Conservation (phyloP, 176 grass and related monocot species). For the Carex parvula region DNA sequence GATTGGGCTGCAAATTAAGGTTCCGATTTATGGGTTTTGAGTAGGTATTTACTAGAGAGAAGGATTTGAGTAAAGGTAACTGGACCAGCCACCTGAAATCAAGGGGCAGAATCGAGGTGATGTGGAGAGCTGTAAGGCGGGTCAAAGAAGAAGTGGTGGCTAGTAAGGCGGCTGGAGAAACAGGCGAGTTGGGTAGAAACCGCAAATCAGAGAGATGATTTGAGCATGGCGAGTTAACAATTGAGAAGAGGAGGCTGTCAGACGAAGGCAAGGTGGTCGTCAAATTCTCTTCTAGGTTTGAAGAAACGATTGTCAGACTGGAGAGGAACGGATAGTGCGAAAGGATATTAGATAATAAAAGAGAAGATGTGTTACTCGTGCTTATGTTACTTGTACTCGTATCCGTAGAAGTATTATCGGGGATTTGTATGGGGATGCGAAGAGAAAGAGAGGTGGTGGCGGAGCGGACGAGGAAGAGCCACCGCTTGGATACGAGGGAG, state of each 20-base stretch:
- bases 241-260: conserved; percentile 39
- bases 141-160: conserved; percentile 34
- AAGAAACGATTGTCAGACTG: conserved; percentile 45
- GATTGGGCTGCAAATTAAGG: not conserved
- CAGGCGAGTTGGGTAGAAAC: conserved; percentile 41
- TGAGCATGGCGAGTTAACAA: conserved; percentile 42
- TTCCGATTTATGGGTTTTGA: conserved; percentile 3
- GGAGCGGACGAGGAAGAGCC: conserved; percentile 60
- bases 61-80: conserved; percentile 57
- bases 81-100: conserved; percentile 56
- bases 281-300: not conserved
- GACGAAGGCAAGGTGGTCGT: conserved; percentile 8
- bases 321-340: conserved; percentile 55
- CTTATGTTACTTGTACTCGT: not conserved
- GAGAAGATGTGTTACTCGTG: not conserved
- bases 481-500: conserved; percentile 83
- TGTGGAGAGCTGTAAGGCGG: conserved; percentile 56
- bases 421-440: conserved; percentile 32
- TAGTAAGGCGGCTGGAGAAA: conserved; percentile 46
- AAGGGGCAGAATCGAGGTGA: conserved; percentile 42
- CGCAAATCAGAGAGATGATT: conserved; percentile 42
- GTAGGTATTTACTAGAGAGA: conserved; percentile 61
- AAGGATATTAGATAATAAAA: conserved; percentile 58
- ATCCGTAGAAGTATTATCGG: not conserved
- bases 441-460: conserved; percentile 53